Conservation (phyloP, 441 rosid genomes). For the Eruca vesicaria region DNA sequence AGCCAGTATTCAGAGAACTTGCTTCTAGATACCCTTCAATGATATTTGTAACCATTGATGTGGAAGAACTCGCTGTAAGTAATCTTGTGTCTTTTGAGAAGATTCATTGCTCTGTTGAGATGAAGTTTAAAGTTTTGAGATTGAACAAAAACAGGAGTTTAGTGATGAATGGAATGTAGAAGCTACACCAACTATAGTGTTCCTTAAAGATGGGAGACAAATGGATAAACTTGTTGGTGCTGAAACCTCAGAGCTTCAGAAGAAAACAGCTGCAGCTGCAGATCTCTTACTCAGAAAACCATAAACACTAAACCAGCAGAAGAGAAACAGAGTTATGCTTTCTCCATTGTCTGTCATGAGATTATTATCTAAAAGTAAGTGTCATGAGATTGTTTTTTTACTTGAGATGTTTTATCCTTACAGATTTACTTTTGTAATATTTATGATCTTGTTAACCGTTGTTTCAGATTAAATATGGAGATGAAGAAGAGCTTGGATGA, state of each 20-base stretch:
- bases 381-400: background rate
- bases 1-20: constrained; percentile 43
- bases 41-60: constrained; percentile 55
- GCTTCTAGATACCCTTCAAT: constrained; percentile 53
- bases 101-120: background rate
- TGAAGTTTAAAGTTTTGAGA: background rate
- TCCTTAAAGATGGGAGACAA: constrained; percentile 59
- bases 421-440: background rate
- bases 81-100: background rate
- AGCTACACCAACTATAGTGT: constrained; percentile 72
- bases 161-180: constrained; percentile 61
- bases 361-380: constrained; percentile 15
- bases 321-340: constrained; percentile 6
- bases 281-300: constrained; percentile 23
- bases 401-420: background rate
- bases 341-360: constrained; percentile 2
- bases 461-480: constrained; percentile 15
- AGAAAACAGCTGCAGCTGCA: constrained; percentile 47
- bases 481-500: constrained; percentile 24
- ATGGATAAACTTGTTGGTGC: constrained; percentile 66
- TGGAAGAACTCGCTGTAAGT: constrained; percentile 64
- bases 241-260: constrained; percentile 54
- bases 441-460: background rate
- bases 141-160: constrained; percentile 46
- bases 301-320: background rate